Base-by-base conservation (phyloP, 768 basidiomycete species). In the Boletus vermiculosoides region DNA sequence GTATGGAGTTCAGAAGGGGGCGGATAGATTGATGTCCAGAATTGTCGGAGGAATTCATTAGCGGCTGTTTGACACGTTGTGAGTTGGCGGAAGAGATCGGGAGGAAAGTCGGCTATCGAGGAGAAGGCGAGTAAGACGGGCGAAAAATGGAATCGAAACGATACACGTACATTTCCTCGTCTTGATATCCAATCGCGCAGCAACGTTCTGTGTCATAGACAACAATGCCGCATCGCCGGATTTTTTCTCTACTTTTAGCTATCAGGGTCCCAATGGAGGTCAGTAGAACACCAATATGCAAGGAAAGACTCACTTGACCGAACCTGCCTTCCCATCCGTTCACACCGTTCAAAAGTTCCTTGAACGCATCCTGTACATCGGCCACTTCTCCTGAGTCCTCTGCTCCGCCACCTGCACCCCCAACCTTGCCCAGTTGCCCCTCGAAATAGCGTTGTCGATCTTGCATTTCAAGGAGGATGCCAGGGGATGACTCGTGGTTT, bases 41-140 rank as follows among this genome's bases (percentile, higher is more conserved):
- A 98, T 69, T 98, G 97, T 30, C 96, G 86, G 15, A 99, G 78
- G 70, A 98, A 97, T 69, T 99, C 97, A 66, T 93, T 94, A 12
- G 95, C 88, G 4, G 95, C 89, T 1, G 92, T 92, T 67, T 97
- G 94, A 66, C 91, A 93, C 0, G 90, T 90, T 18, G 83, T 85
- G 83, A 98, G 88, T 74, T 94, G 87, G 54, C 84, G 79, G 64
- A 92, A 85, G 39, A 96, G 76, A 2, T 78, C 80, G 49, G 89
- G 84, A 1, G 94, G 91, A 34, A 99, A 85, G 40, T 90, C 87
- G 58, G 83, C 93, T 96, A 56, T 31, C 52, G 20, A 20, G 12
- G 15, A 16, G 16, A 39, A 0, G 31, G 28, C 18, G 20, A 31
- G 22, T 56, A 18, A 40, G n/a, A 46, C 8, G 25, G 9, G 20